Conservation (phyloP, 495 filamentous ascomycete species). For the Penicillium parvum region DNA sequence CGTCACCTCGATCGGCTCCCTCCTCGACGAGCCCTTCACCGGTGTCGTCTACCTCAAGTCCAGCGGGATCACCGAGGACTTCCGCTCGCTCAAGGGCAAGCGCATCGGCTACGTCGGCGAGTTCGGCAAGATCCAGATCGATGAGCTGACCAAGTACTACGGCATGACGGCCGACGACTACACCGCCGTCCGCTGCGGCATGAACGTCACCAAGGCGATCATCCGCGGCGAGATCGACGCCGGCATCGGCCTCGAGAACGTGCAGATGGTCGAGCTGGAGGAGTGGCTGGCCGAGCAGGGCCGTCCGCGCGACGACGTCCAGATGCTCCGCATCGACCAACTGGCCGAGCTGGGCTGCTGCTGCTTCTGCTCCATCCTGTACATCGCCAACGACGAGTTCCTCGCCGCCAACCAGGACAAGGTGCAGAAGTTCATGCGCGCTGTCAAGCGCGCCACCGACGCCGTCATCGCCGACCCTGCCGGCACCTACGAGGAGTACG, state of each 20-base stretch:
- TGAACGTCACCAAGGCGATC: conserved; percentile 61
- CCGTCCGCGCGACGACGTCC: conserved; percentile 57
- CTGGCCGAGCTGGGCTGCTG: conserved; percentile 68
- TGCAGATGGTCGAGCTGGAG: conserved; percentile 70
- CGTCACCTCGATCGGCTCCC: conserved; percentile 61
- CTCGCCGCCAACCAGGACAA: conserved; percentile 55
- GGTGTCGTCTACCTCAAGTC: conserved; percentile 67
- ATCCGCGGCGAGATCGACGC: conserved; percentile 63
- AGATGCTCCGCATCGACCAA: conserved; percentile 71
- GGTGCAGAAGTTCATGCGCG: conserved; percentile 55
- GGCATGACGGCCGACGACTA: conserved; percentile 66
- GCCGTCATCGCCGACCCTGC: conserved; percentile 57
- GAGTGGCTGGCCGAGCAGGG: conserved; percentile 60
- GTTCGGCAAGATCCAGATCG: conserved; percentile 74
- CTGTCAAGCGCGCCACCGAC: conserved; percentile 62
- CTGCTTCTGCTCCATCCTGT: conserved; percentile 72
- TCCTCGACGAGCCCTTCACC: conserved; percentile 69
- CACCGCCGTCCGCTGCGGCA: conserved; percentile 62
- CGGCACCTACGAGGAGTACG: conserved; percentile 57
- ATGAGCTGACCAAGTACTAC: conserved; percentile 68
- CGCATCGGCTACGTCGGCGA: conserved; percentile 69
- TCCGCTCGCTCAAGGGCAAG: conserved; percentile 59
- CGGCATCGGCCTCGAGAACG: conserved; percentile 68
- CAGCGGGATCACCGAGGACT: conserved; percentile 62
- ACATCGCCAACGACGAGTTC: conserved; percentile 66